Evolutionary conservation across 192 early-diverging fungal species (phyloP), one percentile per base, ranked within the genome.

Genomic region (Entomortierella parvispora): DNA sequence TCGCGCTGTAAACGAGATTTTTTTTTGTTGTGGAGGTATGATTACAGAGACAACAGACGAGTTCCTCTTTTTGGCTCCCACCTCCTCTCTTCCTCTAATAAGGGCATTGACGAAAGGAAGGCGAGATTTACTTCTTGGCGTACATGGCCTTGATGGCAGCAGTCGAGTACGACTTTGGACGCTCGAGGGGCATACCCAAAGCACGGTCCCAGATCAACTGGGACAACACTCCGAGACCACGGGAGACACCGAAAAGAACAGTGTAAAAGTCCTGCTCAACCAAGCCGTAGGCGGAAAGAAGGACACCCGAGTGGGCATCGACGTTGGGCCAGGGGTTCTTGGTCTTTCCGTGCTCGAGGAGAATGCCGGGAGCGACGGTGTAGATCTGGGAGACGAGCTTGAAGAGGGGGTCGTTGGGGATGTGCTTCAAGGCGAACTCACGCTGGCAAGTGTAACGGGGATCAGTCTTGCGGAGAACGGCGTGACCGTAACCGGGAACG

Each of bases 281-380:
- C 72, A 99, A 88, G 58, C 95, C 95, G 81, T 92, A 99, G 90
- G 97, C 93, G 76, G 94, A 92, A 65, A 99, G 89, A 22, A 99
- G 91, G 71, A 97, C 95, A 83, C 97, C 97, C 56, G 92, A 94
- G 93, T 99, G 97, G 51, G 96, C 96, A 81, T 99, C 97, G 44
- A 99, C 96, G 84, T 99, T 99, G 83, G 97, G 97, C 94, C 94
- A 99, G 65, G 97, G 97, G 93, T 99, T 99, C 93, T 97, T 98
- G 90, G 96, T 98, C 92, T 98, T 99, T 71, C 97, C 97, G 86
- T 99, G 97, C 88, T 99, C 95, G 61, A 91, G 95, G 44, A 99
- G 87, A 52, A 98, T 94, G 58, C 91, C 93, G 14, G 97, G 97
- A 20, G 93, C 95, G 62, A 99, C 93, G 88, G 95, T 96, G 92